These are phyloP conservation scores for Botrytis sinoallii DNA, from an alignment of 2,329 filamentous ascomycete species.

Conservation along the genomic window DNA sequence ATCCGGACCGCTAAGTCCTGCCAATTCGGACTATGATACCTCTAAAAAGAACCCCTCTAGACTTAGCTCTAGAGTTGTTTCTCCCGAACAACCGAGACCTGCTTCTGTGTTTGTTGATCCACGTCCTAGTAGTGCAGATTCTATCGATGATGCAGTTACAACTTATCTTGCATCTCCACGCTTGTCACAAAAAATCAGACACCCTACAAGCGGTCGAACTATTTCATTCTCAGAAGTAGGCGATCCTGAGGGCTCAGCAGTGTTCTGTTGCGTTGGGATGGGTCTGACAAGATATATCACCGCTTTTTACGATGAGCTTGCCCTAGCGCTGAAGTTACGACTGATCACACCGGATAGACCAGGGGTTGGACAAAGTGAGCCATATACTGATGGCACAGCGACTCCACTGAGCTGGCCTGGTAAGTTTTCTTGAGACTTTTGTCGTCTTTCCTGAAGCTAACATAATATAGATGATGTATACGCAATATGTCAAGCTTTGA, in stretches of 20 bases:
- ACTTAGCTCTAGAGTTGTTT: slow-evolving; percentile 32
- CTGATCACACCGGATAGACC: slow-evolving; percentile 93
- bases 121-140: slow-evolving; percentile 75
- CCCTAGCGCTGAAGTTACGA: slow-evolving; percentile 79
- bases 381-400: slow-evolving; percentile 75
- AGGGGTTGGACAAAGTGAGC: slow-evolving; percentile 87
- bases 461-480: slow-evolving; percentile 68
- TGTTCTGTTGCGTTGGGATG: slow-evolving; percentile 98
- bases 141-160: slow-evolving; percentile 83
- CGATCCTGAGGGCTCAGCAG: slow-evolving; percentile 83
- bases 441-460: slow-evolving; percentile 29
- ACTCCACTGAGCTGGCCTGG: slow-evolving; percentile 93
- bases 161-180: slow-evolving; percentile 80
- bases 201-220: slow-evolving; percentile 79
- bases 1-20: slow-evolving; percentile 47
- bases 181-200: slow-evolving; percentile 81
- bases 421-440: slow-evolving; percentile 45
- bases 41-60: slow-evolving; percentile 43
- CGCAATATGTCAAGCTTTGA: slow-evolving; percentile 85
- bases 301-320: slow-evolving; percentile 95
- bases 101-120: slow-evolving; percentile 54
- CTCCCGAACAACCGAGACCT: slow-evolving; percentile 31
- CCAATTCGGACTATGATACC: slow-evolving; percentile 29
- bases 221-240: slow-evolving; percentile 98
- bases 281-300: slow-evolving; percentile 93